A percentile compares a stretch with the other conserved stretches of the same genome.
These are phyloP conservation scores for Wickerhamiella allomyrinae DNA, from an alignment of 805 yeast species.

Conservation along the genomic window DNA sequence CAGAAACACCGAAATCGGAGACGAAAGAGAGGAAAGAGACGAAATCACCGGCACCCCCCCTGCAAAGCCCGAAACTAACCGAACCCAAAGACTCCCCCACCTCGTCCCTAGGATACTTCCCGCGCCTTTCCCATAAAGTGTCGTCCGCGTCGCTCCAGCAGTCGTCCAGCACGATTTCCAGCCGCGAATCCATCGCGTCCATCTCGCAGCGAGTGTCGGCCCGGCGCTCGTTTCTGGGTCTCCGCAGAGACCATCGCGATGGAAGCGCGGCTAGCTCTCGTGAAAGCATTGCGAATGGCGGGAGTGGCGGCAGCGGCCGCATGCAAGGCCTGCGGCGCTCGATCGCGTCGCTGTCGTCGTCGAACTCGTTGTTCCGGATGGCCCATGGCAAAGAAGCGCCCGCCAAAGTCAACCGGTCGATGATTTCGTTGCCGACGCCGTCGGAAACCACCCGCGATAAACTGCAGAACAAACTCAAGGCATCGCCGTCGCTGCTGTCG, in stretches of 20 bases:
- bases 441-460: constrained; percentile 42
- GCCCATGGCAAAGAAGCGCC: background rate
- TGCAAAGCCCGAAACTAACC: too few species aligned
- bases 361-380: background rate
- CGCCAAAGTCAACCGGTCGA: background rate
- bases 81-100: too few species aligned
- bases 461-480: constrained; percentile 37
- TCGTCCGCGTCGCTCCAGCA: too few species aligned
- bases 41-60: too few species aligned
- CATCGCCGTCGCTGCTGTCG: constrained; percentile 35
- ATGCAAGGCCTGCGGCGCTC: background rate
- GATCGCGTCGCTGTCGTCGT: background rate
- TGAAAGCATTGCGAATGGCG: background rate
- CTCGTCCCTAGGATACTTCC: too few species aligned
- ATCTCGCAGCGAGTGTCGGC: background rate
- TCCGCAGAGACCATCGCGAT: background rate
- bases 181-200: too few species aligned
- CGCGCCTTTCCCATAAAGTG: too few species aligned
- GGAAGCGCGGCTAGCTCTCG: background rate
- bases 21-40: too few species aligned
- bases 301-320: background rate
- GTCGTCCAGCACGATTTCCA: too few species aligned
- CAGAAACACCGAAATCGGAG: too few species aligned
- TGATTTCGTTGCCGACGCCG: constrained; percentile 46
- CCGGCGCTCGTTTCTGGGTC: constrained; percentile 1